Base-by-base conservation (phyloP, 345 rosid genomes). In the Mallotus nudiflorus region DNA sequence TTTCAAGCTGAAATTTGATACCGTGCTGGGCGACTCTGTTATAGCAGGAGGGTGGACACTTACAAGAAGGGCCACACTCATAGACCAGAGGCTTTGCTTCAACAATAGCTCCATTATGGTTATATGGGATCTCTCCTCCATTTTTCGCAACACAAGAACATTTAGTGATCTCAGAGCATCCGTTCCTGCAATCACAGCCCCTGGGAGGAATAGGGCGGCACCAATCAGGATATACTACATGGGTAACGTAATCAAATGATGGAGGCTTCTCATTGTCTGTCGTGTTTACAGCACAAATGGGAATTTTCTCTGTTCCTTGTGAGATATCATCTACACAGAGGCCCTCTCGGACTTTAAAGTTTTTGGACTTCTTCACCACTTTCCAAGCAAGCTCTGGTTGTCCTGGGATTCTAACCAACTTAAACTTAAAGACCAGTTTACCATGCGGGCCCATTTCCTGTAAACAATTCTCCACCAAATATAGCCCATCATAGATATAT, bases 311-410 rank as follows among this genome's bases (percentile, higher is more conserved):
- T 70, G 77, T 82, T 73, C 96, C 95, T 73, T 77, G 77, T 12
- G 96, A 84, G 39, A 91, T 87, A 72, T 94, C 96, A 59, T 31
- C 71, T 14, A 71, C 76, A 27, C 93, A 88, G 7, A 90, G 70
- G 70, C 97, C 93, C 72, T 87, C 88, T 0, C 93, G 82, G 12
- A 55, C 76, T 68, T 81, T 67, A 20, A 59, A 69, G 52, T 76
- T 87, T 65, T 67, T 75, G 16, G 85, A 76, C 69, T 83, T 85
- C 80, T 80, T 90, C 60, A 94, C 86, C 58, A 82, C 84, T 82
- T 85, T 87, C 96, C 93, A 90, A 49, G 97, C 84, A 51, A 94
- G 90, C 81, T 92, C 92, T 0, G 92, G 86, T 74, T 95, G 97
- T 77, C 89, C 93, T 0, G 85, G 85, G 49, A 85, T 72, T 64